These are phyloP conservation scores for Mycosphaerella arachidis DNA, from an alignment of 2,329 filamentous ascomycete species.

Conservation along the genomic window DNA sequence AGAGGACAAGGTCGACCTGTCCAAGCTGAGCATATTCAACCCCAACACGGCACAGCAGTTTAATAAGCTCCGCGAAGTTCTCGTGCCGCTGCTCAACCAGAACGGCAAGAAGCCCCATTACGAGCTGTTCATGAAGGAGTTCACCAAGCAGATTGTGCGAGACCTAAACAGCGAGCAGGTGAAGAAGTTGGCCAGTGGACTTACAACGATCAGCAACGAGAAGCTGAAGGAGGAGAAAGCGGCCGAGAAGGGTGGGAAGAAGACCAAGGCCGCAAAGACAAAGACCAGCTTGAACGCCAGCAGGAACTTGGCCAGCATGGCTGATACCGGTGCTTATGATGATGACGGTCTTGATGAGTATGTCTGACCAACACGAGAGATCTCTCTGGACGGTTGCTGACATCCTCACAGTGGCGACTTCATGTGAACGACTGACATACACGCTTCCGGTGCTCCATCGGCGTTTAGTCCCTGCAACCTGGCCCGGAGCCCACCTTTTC, in stretches of 20 bases:
- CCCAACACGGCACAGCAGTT: constrained; percentile 85
- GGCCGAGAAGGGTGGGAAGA: constrained; percentile 90
- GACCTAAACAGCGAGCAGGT: constrained; percentile 89
- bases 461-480: neutral
- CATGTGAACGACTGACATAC: constrained; percentile 9
- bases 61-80: constrained; percentile 67
- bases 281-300: constrained; percentile 75
- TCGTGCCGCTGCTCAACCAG: constrained; percentile 70
- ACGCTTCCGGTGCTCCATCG: neutral
- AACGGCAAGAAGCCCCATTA: constrained; percentile 90
- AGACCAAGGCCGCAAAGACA: constrained; percentile 92
- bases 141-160: constrained; percentile 79
- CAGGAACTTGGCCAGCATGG: constrained; percentile 51
- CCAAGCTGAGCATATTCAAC: constrained; percentile 77
- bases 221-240: constrained; percentile 99
- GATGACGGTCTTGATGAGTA: constrained; percentile 78
- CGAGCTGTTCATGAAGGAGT: constrained; percentile 82
- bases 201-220: constrained; percentile 92
- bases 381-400: neutral
- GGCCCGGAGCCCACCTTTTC: neutral
- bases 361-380: constrained; percentile 41
- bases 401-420: constrained; percentile 11
- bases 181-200: constrained; percentile 84
- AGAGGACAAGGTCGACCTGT: constrained; percentile 74
- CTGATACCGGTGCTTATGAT: constrained; percentile 75